phyloP scores from a whole-genome alignment of 2,329 filamentous ascomycete genomes.

The Xylariaceae sp. region DNA sequence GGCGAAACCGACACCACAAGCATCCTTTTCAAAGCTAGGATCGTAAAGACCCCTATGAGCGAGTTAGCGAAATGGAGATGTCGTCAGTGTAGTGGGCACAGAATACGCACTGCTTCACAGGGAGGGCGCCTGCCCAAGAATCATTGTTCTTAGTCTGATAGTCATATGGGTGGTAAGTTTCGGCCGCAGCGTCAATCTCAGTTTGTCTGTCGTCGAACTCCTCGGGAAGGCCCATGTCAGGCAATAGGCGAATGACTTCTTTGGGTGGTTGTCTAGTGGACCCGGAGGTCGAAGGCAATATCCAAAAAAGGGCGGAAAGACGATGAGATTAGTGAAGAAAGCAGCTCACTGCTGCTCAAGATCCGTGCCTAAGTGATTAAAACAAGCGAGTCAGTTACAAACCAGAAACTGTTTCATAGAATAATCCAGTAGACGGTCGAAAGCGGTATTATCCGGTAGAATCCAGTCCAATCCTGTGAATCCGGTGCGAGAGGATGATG shows the following conservation, averaged over 20 bases:
- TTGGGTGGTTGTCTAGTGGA: conserved; percentile 8
- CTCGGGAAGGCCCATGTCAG: conserved; percentile 63
- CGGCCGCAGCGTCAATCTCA: conserved; percentile 54
- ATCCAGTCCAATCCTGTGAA: background rate
- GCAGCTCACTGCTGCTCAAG: conserved; percentile 30
- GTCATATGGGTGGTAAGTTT: conserved; percentile 66
- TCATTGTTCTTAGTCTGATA: conserved; percentile 80
- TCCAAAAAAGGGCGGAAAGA: conserved; percentile 17
- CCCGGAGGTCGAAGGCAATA: conserved; percentile 18
- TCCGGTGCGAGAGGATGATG: conserved; percentile 6
- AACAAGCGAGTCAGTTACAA: conserved; percentile 18
- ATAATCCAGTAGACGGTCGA: conserved; percentile 6
- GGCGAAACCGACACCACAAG: conserved; percentile 97
- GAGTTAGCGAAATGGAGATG: conserved; percentile 15
- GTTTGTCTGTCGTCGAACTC: conserved; percentile 65
- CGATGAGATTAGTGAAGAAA: conserved; percentile 18
- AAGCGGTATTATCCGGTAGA: background rate
- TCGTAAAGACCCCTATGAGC: conserved; percentile 74
- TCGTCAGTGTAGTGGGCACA: background rate
- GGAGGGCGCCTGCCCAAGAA: conserved; percentile 91
- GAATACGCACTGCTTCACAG: conserved; percentile 73
- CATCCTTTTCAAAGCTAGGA: conserved; percentile 95
- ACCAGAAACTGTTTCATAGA: conserved; percentile 7
- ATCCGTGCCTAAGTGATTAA: conserved; percentile 19
- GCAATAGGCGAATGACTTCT: conserved; percentile 39